phyloP scores from a whole-genome alignment of 495 filamentous ascomycete genomes.

The Trichoderma erinaceum region DNA sequence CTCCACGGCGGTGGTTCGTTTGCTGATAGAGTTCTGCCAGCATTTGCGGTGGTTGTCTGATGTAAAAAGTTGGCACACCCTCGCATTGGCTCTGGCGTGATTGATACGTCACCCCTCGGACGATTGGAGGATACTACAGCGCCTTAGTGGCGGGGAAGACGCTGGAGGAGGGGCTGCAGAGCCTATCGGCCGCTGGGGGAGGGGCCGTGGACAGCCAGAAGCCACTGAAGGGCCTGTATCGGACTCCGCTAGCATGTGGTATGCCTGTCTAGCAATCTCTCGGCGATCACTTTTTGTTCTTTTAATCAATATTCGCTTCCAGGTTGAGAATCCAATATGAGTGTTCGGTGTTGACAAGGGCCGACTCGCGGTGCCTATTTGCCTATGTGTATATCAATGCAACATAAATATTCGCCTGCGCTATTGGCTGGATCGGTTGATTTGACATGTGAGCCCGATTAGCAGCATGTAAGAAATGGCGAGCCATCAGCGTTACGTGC shows the following conservation, averaged over 20 bases:
- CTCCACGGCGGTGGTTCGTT: neutral
- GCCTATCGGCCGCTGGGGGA: neutral
- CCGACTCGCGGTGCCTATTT: neutral
- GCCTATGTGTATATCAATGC: no score
- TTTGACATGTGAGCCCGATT: neutral
- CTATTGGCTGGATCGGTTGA: no score
- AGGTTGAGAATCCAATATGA: neutral
- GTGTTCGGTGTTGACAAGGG: neutral
- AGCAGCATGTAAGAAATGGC: neutral
- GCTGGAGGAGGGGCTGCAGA: neutral
- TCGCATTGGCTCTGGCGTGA: slow-evolving; percentile 6
- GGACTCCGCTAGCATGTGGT: slow-evolving; percentile 5
- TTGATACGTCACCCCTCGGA: slow-evolving; percentile 4
- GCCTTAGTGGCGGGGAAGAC: neutral
- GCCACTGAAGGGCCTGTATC: neutral
- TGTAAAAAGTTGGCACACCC: neutral
- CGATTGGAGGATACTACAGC: neutral
- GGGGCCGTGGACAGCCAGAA: neutral
- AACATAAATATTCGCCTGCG: no score
- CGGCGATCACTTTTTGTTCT: neutral
- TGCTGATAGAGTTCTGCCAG: neutral
- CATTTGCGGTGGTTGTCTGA: neutral
- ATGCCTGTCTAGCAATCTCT: neutral
- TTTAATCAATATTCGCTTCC: neutral
- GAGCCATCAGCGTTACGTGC: neutral